A percentile compares a stretch with the other conserved stretches of the same genome.
Evolutionary conservation across 2,329 filamentous ascomycete species (phyloP).

Genomic region (Volutella citrinella): DNA sequence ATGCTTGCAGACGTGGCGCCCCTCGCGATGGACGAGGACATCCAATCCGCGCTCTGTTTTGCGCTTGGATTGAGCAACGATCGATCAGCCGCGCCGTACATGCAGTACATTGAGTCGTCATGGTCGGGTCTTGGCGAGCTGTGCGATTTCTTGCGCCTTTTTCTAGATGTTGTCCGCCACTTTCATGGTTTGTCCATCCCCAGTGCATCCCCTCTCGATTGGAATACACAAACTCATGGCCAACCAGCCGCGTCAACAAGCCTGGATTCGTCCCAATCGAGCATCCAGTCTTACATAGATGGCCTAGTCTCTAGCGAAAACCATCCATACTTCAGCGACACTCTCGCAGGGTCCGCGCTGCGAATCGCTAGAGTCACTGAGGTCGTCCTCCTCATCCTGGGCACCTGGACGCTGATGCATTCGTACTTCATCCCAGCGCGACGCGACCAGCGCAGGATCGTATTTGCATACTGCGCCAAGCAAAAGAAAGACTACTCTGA

Average conservation of each 20-base stretch:
- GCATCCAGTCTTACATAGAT: neutral
- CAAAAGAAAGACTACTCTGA: neutral
- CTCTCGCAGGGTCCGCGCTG: neutral
- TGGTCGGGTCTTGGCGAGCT: neutral
- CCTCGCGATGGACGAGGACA: neutral
- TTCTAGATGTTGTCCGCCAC: neutral
- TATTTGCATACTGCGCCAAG: neutral
- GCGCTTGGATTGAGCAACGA: neutral
- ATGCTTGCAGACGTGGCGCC: no score
- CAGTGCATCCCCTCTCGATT: no score
- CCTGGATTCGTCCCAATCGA: neutral
- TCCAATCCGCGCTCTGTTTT: neutral
- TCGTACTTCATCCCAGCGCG: neutral
- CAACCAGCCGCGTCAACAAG: neutral
- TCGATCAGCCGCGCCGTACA: neutral
- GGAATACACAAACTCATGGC: neutral
- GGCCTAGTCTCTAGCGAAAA: neutral
- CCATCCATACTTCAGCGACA: no score
- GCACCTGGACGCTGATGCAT: neutral
- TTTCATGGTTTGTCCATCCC: neutral
- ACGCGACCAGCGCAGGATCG: neutral
- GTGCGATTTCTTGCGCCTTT: neutral
- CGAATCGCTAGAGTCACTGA: neutral
- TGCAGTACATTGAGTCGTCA: neutral
- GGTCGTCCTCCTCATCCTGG: neutral